Evolutionary conservation across 768 basidiomycete species (phyloP), one percentile per base, ranked within the genome.

Genomic region (Coprinopsis cinerea): DNA sequence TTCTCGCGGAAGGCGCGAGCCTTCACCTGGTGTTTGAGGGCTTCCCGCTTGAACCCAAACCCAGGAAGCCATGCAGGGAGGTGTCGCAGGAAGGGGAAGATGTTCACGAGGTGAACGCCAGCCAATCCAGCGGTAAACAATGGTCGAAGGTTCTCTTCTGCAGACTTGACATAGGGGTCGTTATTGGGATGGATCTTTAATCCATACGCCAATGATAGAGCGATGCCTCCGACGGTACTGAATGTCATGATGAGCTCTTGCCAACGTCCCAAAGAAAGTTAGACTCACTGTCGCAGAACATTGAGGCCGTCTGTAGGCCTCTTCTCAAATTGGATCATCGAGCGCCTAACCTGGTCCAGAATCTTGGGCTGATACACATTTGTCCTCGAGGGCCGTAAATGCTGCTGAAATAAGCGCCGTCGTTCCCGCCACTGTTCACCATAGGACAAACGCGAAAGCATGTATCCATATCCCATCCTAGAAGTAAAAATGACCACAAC

Each of bases 211-310:
- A 54, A 25, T 13, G 53, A 49, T 11, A 45, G 37, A 9, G 53
- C 36, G 25, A 54, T 14, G 4, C 53, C 53, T n/a, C 53, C 53
- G 17, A 49, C 46, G 15, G 32, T 50, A 18, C 53, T 54, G 45
- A 11, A 18, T 3, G 2, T 15, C 17, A 1, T 7, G 23, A 40
- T 11, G 5, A 11, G 41, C 11, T 9, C 25, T 11, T 24, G 41
- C 23, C 36, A 39, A 24, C 22, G 25, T 17, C 23, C 22, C 22
- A 39, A 11, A 11, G 23, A 26, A 4, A 22, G 41, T 9, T 9
- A 7, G 20, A 39, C 41, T 43, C 23, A 43, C 41, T 43, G 41
- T 25, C 41, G 41, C 9, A 43, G 24, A 11, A 43, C 17, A 18
- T 26, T 43, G 11, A 9, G 5, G 18, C 5, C 9, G 11, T 43